phyloP scores from a whole-genome alignment of 768 basidiomycete species.

The Mycena filopes region DNA sequence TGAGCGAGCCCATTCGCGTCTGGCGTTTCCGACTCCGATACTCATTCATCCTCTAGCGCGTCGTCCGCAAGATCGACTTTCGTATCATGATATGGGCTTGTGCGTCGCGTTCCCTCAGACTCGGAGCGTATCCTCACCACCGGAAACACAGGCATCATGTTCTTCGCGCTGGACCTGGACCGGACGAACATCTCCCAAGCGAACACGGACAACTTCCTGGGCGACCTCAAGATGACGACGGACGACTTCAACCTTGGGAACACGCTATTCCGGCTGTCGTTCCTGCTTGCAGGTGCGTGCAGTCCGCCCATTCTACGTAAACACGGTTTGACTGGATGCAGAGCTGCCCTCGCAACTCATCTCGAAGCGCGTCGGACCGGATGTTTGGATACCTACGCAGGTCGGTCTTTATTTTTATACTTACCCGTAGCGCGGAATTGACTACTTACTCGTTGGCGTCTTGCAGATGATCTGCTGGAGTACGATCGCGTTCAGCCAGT shows the following conservation, averaged over 20 bases:
- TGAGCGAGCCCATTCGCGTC: conserved; percentile 36
- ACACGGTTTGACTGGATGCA: neutral
- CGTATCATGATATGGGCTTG: conserved; percentile 70
- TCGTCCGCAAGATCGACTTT: conserved; percentile 70
- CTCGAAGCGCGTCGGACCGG: conserved; percentile 74
- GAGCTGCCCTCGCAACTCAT: conserved; percentile 77
- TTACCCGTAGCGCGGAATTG: too few relatives aligned
- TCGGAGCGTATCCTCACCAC: neutral
- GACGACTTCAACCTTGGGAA: conserved; percentile 75
- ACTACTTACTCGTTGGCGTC: neutral
- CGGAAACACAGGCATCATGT: conserved; percentile 59
- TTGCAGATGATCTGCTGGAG: conserved; percentile 66
- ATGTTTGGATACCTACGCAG: conserved; percentile 73
- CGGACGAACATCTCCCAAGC: conserved; percentile 72
- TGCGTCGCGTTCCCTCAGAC: neutral
- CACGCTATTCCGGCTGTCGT: conserved; percentile 62
- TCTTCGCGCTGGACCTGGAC: conserved; percentile 69
- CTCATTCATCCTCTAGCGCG: conserved; percentile 45
- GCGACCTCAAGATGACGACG: conserved; percentile 68
- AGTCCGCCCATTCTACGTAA: neutral
- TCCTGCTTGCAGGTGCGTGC: conserved; percentile 58
- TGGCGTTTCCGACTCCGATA: neutral
- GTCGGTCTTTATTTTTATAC: conserved; percentile 43
- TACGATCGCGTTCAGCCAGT: conserved; percentile 65
- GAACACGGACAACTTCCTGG: conserved; percentile 76